A percentile compares a stretch with the other conserved stretches of the same genome.
phyloP scores from a whole-genome alignment of 495 filamentous ascomycete genomes.

The Gamarada debralockiae region DNA sequence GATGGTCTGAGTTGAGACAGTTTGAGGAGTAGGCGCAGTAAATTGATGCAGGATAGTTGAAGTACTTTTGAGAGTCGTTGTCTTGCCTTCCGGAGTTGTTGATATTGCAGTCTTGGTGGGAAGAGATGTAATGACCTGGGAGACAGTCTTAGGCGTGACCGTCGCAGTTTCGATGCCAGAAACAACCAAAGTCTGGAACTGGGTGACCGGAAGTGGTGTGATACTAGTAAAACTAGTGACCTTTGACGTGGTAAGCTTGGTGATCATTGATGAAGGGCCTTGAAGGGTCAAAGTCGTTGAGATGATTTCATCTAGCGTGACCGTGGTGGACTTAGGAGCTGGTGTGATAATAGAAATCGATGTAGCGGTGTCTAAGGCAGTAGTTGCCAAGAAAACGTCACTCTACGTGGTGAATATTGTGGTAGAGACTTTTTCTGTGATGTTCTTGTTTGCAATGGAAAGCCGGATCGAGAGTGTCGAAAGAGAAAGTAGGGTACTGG shows the following conservation, averaged over 20 bases:
- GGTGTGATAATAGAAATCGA: too few relatives aligned
- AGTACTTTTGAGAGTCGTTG: not conserved
- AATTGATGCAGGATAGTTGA: too few relatives aligned
- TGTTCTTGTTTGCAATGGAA: too few relatives aligned
- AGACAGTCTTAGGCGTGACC: conserved; percentile 7
- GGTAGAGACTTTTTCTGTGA: too few relatives aligned
- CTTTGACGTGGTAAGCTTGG: conserved; percentile 1
- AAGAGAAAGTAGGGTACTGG: too few relatives aligned
- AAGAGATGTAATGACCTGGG: conserved; percentile 2
- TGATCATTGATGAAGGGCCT: not conserved
- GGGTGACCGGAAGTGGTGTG: not conserved
- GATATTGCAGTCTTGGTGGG: conserved; percentile 1
- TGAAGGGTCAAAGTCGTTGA: conserved; percentile 7
- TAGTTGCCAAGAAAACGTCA: too few relatives aligned
- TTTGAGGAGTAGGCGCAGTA: too few relatives aligned
- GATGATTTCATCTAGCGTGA: conserved; percentile 3
- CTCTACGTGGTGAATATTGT: too few relatives aligned
- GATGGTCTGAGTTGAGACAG: too few relatives aligned
- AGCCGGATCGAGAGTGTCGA: too few relatives aligned
- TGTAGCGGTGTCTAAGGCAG: too few relatives aligned
- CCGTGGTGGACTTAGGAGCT: too few relatives aligned
- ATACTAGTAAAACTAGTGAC: not conserved
- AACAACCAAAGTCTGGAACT: not conserved
- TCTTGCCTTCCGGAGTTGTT: conserved; percentile 6
- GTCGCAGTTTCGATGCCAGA: not conserved